phyloP scores from a whole-genome alignment of 2,329 filamentous ascomycete genomes.

The Trichoderma polysporum region DNA sequence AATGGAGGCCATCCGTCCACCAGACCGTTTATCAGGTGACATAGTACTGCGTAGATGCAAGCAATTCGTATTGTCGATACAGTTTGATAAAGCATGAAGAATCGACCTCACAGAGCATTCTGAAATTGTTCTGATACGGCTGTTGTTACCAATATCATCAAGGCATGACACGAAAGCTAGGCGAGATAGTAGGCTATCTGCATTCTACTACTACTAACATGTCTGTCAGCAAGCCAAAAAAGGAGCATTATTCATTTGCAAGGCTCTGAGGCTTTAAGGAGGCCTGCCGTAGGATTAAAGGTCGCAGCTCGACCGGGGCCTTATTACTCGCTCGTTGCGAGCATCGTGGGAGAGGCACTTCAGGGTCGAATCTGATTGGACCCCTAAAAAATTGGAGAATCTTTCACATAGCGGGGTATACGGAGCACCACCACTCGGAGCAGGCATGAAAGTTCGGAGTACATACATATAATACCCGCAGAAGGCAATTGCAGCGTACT shows the following conservation, averaged over 20 bases:
- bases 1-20: background rate
- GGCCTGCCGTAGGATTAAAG: background rate
- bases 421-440: background rate
- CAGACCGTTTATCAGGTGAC: background rate
- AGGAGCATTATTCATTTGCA: background rate
- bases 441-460: too few relatives aligned
- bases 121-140: background rate
- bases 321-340: background rate
- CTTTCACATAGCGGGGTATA: background rate
- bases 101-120: too few relatives aligned
- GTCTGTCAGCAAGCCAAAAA: background rate
- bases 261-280: background rate
- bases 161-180: background rate
- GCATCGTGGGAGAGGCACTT: constrained; percentile 3
- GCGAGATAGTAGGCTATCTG: background rate
- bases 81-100: too few relatives aligned
- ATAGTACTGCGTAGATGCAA: too few relatives aligned
- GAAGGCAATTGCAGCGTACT: background rate
- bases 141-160: background rate
- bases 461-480: background rate
- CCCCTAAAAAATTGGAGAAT: background rate
- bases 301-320: background rate
- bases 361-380: background rate
- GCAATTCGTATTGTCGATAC: too few relatives aligned
- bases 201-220: background rate